Evolutionary conservation across 495 filamentous ascomycete genomes (phyloP).

Genomic region (Annulohypoxylon nitens): DNA sequence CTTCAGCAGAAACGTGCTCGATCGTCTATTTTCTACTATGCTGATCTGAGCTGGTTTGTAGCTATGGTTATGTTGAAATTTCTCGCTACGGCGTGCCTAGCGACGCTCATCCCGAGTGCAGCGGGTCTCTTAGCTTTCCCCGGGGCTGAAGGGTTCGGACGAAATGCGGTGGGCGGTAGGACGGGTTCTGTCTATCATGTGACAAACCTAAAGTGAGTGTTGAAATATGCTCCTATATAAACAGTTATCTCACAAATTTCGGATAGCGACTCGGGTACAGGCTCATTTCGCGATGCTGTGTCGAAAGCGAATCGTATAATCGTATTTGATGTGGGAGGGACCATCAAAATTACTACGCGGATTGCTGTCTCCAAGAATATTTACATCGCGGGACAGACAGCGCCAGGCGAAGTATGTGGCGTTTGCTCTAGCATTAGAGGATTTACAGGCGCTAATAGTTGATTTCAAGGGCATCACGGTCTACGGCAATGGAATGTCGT

Average conservation of each 20-base stretch:
- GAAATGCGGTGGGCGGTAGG: conserved; percentile 55
- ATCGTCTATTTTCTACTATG: not conserved
- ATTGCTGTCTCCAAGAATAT: conserved; percentile 53
- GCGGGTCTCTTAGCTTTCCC: conserved; percentile 54
- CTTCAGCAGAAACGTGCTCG: not conserved
- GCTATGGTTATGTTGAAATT: conserved; percentile 35
- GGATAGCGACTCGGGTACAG: conserved; percentile 52
- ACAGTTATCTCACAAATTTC: not conserved
- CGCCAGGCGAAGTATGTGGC: conserved; percentile 46
- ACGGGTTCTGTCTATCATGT: conserved; percentile 55
- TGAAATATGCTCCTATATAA: not conserved
- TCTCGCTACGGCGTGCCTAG: conserved; percentile 19
- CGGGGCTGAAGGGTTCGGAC: conserved; percentile 59
- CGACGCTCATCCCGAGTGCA: conserved; percentile 24
- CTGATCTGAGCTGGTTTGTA: not conserved
- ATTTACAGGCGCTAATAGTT: not conserved
- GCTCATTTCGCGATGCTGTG: conserved; percentile 60
- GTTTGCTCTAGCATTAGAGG: not conserved
- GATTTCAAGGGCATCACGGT: conserved; percentile 51
- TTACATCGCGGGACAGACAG: conserved; percentile 59
- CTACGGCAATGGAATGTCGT: conserved; percentile 54
- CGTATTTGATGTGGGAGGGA: conserved; percentile 58
- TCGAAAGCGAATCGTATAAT: conserved; percentile 54
- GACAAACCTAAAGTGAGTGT: conserved; percentile 53
- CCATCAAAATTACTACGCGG: conserved; percentile 51